Evolutionary conservation across 2,329 filamentous ascomycete species (phyloP).

Genomic region (Neodidymelliopsis sp.): DNA sequence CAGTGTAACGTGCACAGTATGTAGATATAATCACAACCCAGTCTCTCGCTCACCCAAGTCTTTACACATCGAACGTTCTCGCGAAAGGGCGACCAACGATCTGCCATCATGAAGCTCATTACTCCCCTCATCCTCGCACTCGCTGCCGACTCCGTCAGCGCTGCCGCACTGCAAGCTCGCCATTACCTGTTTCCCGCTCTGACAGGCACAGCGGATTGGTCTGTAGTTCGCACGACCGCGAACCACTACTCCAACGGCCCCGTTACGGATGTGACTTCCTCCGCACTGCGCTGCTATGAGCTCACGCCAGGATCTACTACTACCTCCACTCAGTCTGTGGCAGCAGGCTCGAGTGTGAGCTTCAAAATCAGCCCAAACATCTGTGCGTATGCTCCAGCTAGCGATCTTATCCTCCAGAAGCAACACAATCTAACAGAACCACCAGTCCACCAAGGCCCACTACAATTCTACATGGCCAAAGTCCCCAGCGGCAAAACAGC

Average conservation of each 20-base stretch:
- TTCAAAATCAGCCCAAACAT: constrained; percentile 44
- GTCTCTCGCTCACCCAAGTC: neutral
- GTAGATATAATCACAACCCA: constrained; percentile 14
- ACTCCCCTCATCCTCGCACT: constrained; percentile 29
- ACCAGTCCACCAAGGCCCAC: constrained; percentile 45
- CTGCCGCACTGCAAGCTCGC: constrained; percentile 35
- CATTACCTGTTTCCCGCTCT: constrained; percentile 27
- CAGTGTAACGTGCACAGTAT: constrained; percentile 13
- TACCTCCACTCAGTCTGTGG: constrained; percentile 31
- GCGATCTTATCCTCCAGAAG: too few species aligned
- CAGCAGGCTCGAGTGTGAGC: constrained; percentile 40
- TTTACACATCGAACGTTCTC: too few species aligned
- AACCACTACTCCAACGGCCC: constrained; percentile 43
- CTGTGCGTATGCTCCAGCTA: too few species aligned
- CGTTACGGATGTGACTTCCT: constrained; percentile 39
- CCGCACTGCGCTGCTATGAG: constrained; percentile 47
- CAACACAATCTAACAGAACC: too few species aligned
- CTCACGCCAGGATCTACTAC: constrained; percentile 29
- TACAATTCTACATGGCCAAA: constrained; percentile 51
- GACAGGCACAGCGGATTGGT: constrained; percentile 38
- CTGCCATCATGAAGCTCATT: constrained; percentile 37
- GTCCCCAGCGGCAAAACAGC: constrained; percentile 40
- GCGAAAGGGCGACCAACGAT: too few species aligned
- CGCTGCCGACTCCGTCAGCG: constrained; percentile 27
- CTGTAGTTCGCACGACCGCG: constrained; percentile 42